phyloP scores from a whole-genome alignment of 768 basidiomycete species.

The Auricularia cornea region DNA sequence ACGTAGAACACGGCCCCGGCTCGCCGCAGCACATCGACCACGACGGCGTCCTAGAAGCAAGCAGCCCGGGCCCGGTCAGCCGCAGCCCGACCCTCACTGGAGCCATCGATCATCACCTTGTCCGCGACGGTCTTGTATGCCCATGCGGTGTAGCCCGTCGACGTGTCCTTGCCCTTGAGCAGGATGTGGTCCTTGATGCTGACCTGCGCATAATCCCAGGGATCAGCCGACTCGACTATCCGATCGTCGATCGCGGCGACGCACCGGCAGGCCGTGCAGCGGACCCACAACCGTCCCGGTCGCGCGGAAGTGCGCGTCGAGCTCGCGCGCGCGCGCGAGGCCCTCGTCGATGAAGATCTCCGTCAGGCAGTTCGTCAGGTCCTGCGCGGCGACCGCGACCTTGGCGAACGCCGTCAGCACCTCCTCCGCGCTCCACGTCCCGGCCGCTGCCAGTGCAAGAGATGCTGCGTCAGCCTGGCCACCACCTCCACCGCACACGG shows the following conservation, averaged over 20 bases:
- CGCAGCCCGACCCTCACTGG: too few relatives aligned
- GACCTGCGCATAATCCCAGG: neutral
- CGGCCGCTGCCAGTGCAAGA: too few relatives aligned
- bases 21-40: conserved; percentile 35
- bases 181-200: conserved; percentile 39
- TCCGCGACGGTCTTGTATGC: conserved; percentile 30
- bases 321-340: conserved; percentile 36
- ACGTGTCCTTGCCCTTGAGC: conserved; percentile 34
- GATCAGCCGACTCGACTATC: neutral
- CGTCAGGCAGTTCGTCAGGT: conserved; percentile 16
- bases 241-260: too few relatives aligned
- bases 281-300: conserved; percentile 44
- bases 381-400: conserved; percentile 25
- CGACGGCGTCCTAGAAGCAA: conserved; percentile 30
- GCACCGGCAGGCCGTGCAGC: conserved; percentile 41
- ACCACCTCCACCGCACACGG: neutral
- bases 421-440: conserved; percentile 28
- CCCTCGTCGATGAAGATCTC: conserved; percentile 52
- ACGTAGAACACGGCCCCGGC: conserved; percentile 39
- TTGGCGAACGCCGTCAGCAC: conserved; percentile 29
- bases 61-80: too few relatives aligned
- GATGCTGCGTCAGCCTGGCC: neutral
- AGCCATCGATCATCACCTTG: too few relatives aligned
- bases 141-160: conserved; percentile 28
- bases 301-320: conserved; percentile 37